Evolutionary conservation across 495 filamentous ascomycete genomes (phyloP), one percentile per base, ranked within the genome.

Genomic region (Neurospora sp.): DNA sequence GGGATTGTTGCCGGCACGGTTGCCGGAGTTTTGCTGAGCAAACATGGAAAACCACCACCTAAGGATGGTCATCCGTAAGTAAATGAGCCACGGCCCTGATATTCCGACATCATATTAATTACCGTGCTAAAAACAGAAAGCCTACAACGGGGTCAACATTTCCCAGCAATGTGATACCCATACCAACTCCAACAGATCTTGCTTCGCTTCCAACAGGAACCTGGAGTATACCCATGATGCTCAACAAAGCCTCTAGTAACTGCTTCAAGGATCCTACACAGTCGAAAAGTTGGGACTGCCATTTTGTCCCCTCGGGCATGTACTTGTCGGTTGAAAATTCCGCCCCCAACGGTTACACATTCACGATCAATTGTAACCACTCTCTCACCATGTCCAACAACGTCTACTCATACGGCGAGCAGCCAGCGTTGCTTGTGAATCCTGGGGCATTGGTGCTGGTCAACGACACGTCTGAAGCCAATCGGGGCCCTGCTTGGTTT

Each of bases 401-500:
- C 54, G 77, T 77, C 69, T 89, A 87, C 74, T 83, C 83, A 2
- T 97, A 94, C 78, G 94, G 94, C 5, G 84, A 92, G 41, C 94
- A 97, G 76, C 86, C 89, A 9, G 93, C 93, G 0, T 77, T 83
- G 39, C 79, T 93, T 23, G 74, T 80, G 1, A 75, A 80, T 18
- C 82, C 85, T 4, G 80, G 88, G 74, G 77, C 81, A 5, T 78
- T 97, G 39, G 83, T 83, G 16, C 83, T 93, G 35, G 91, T 93
- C 69, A 84, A 83, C 69, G 93, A 97, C 80, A 85, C 80, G 2
- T 79, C 85, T 66, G 88, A 91, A 74, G 79, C 84, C 23, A 79
- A 80, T 41, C 83, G 89, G 72, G 94, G 94, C 4, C 91, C 93
- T 3, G 93, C 93, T 6, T 92, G 89, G 81, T 92, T 91, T 75